Evolutionary conservation across 2,329 filamentous ascomycete genomes (phyloP), one percentile per base, ranked within the genome.

Genomic region (Raffaelea ambrosiae): DNA sequence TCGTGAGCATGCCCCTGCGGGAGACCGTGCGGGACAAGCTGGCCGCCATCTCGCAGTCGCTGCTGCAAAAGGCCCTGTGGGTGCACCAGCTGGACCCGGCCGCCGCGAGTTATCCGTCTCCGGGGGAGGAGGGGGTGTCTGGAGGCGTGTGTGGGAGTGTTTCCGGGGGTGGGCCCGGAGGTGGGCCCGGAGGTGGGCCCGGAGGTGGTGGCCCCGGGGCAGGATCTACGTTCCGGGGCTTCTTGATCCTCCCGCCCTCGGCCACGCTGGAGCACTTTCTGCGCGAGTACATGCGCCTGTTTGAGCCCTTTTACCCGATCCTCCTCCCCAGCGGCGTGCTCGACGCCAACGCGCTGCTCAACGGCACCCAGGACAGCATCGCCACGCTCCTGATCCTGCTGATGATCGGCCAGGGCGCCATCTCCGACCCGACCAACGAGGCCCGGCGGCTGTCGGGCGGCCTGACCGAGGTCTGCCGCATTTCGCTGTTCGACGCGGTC

Each of bases 211-310:
- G n/a, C n/a, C n/a, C n/a, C n/a, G n/a, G n/a, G n/a, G n/a, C n/a
- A n/a, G n/a, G n/a, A n/a, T n/a, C 31, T 9, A 33, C 31, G 9
- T 33, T 33, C 9, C 40, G 21, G 3, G 40, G 40, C 5, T 29
- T 43, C 18, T 16, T 26, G 8, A 43, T 43, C 9, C 29, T 43
- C 10, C 40, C 40, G n/a, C 40, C 40, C 21, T 20, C 40, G 9
- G 40, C 40, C 10, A 43, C 40, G 40, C 23, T 43, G 21, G 40
- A 43, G n/a, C 40, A 43, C n/a, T 43, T 43, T 16, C n/a, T 43
- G 8, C 7, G 40, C 5, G 40, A 43, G n/a, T 43, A 31, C 22
- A 43, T 43, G 40, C 21, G 40, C 5, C 9, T 43, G 13, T 43
- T 43, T 18, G 40, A 43, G 23, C 40, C 40, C 4, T 43, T 29